Percentiles rank a stretch among this genome's conserved stretches.
These are phyloP conservation scores for Pichia sp. DNA, from an alignment of 1,139 yeast genomes.

Conservation along the genomic window DNA sequence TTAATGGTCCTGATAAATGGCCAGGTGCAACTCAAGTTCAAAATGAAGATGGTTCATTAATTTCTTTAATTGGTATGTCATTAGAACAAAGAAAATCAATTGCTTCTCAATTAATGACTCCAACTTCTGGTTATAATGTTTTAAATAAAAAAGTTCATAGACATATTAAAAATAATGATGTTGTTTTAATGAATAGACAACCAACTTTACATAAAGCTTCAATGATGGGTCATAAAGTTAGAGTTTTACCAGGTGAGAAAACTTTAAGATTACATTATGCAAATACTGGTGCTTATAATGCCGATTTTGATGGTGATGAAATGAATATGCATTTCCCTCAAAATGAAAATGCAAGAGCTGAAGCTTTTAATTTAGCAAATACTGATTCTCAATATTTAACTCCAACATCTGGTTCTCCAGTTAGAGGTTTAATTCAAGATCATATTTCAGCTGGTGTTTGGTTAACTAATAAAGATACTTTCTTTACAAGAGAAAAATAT, in stretches of 20 bases:
- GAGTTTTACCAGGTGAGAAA: slow-evolving; percentile 96
- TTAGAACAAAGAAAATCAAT: slow-evolving; percentile 92
- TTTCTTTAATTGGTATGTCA: slow-evolving; percentile 83
- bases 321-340: slow-evolving; percentile 99
- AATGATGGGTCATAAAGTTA: slow-evolving; percentile 99
- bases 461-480: slow-evolving; percentile 88
- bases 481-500: slow-evolving; percentile 85
- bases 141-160: slow-evolving; percentile 89
- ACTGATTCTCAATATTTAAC: slow-evolving; percentile 96
- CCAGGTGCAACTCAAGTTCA: slow-evolving; percentile 98
- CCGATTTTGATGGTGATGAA: slow-evolving; percentile 99
- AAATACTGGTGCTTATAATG: slow-evolving; percentile 93
- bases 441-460: slow-evolving; percentile 99
- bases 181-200: slow-evolving; percentile 97
- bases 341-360: slow-evolving; percentile 95
- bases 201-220: slow-evolving; percentile 99
- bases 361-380: slow-evolving; percentile 89
- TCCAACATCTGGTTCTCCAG: slow-evolving; percentile 97
- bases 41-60: slow-evolving; percentile 89
- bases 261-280: slow-evolving; percentile 96
- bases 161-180: slow-evolving; percentile 91
- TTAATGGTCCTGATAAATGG: slow-evolving; percentile 96
- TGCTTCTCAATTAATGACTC: slow-evolving; percentile 92
- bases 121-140: slow-evolving; percentile 42
- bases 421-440: slow-evolving; percentile 98